These are phyloP conservation scores for Agroathelia rolfsii DNA, from an alignment of 1,284 basidiomycete species.

Conservation along the genomic window DNA sequence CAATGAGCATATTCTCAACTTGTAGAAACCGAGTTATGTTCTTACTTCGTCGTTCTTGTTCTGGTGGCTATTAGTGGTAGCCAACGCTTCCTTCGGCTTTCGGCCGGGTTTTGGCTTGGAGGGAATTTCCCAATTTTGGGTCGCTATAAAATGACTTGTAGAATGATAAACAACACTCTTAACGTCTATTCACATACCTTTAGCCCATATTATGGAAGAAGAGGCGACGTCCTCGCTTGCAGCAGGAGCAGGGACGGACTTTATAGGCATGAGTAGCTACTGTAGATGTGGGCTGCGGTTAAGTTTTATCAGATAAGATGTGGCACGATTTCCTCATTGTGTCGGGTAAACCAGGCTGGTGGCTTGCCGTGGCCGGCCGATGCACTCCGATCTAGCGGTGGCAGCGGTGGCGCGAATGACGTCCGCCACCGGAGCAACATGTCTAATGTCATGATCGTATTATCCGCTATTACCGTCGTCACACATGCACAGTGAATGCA, in stretches of 20 bases:
- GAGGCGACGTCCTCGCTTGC: conserved; percentile 18
- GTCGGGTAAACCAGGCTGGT: no score
- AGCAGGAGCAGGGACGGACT: conserved; percentile 14
- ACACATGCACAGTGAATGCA: no score
- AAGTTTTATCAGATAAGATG: no score
- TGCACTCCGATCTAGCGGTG: no score
- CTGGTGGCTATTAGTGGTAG: conserved; percentile 24
- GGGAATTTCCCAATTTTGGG: conserved; percentile 86
- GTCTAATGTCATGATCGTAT: no score
- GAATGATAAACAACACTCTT: conserved; percentile 13
- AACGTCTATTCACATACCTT: conserved; percentile 31
- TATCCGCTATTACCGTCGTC: no score
- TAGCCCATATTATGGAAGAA: conserved; percentile 35
- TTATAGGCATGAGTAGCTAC: conserved; percentile 13
- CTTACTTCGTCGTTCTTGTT: conserved; percentile 41
- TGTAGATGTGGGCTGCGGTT: conserved; percentile 23
- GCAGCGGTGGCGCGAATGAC: no score
- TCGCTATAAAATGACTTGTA: conserved; percentile 36
- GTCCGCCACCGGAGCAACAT: no score
- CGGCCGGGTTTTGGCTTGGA: conserved; percentile 84
- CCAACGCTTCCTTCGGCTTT: conserved; percentile 82
- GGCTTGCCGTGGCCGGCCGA: no score
- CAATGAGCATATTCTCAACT: conserved; percentile 1
- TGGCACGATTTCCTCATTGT: no score
- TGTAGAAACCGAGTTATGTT: conserved; percentile 7